Base-by-base conservation (phyloP, 2,329 filamentous ascomycete species). In the Calonectria montana region DNA sequence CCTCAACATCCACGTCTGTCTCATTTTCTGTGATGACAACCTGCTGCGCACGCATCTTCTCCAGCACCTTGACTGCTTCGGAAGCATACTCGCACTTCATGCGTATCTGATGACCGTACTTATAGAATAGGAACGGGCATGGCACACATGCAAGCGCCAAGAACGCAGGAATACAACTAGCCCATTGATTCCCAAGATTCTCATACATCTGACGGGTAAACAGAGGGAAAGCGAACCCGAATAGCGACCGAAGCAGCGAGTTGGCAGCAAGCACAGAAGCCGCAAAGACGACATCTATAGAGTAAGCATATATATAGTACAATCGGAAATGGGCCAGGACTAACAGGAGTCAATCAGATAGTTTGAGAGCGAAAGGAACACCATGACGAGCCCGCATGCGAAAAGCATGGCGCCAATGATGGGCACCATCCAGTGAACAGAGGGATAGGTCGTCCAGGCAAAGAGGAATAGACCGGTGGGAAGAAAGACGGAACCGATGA, bases 261-360 rank as follows among this genome's bases (percentile, higher is more conserved):
- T 91, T 93, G 35, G 91, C 92, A 2, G 93, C 92, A 6, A 94
- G 84, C 0, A 91, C 91, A 0, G 90, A 92, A 0, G 92, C 92
- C 0, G 94, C 92, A 75, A 91, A 94, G 77, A 94, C 91, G 55
- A 90, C 90, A 81, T 93, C 48, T 55, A 35, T 21, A 21, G 4
- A 29, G 27, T 55, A 4, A 55, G 48, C 10, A 13, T 35, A 41
- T 21, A 7, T 12, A 35, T 21, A n/a, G 29, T 21, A 35, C n/a
- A 35, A 18, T 31, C 13, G 27, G 15, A 10, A 21, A 47, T 21
- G n/a, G 8, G 16, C 27, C 18, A n/a, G 16, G 16, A 50, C 47
- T 50, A 16, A 50, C 48, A 88, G 64, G 79, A 79, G 74, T 91
- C 89, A 72, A 90, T 88, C 2, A 91, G 83, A 77, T 90, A 91